phyloP scores from a whole-genome alignment of 306 rosid genomes.

The Vigna angularis region DNA sequence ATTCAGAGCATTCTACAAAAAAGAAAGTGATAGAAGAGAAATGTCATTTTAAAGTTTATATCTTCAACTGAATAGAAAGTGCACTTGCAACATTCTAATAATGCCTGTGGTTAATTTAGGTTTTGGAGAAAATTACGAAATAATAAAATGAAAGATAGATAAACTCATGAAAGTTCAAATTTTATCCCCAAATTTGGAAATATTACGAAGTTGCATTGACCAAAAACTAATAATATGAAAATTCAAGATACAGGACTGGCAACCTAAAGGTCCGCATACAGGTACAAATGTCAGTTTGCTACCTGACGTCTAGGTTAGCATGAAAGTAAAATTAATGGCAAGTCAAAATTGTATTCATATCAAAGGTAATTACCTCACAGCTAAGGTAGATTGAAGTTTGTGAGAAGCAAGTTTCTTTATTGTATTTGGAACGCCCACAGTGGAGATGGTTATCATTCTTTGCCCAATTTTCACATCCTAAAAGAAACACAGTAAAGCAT shows the following conservation, averaged over 20 bases:
- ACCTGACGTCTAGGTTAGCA: slow-evolving; percentile 32
- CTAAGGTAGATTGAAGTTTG: slow-evolving; percentile 97
- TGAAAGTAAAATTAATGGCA: slow-evolving; percentile 35
- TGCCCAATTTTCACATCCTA: no score
- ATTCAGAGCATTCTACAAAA: not conserved
- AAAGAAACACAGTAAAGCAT: no score
- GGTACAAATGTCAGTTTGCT: not conserved
- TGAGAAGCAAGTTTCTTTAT: slow-evolving; percentile 88
- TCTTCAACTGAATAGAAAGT: slow-evolving; percentile 27
- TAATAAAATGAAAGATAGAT: slow-evolving; percentile 10
- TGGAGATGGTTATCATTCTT: slow-evolving; percentile 96
- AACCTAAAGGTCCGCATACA: slow-evolving; percentile 28
- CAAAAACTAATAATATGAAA: slow-evolving; percentile 26
- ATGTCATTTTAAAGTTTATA: slow-evolving; percentile 6
- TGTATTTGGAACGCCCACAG: slow-evolving; percentile 98
- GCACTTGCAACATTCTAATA: not conserved
- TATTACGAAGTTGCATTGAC: not conserved
- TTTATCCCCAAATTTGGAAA: slow-evolving; percentile 16
- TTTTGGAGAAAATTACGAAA: not conserved
- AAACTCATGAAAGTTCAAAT: not conserved
- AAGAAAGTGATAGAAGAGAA: not conserved
- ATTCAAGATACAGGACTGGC: slow-evolving; percentile 11
- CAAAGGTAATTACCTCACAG: slow-evolving; percentile 74
- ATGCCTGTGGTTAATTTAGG: slow-evolving; percentile 9
- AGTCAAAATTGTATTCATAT: slow-evolving; percentile 8